Evolutionary conservation across 2,329 filamentous ascomycete genomes (phyloP), one percentile per base, ranked within the genome.

Genomic region (Cucurbitaria berberidis): DNA sequence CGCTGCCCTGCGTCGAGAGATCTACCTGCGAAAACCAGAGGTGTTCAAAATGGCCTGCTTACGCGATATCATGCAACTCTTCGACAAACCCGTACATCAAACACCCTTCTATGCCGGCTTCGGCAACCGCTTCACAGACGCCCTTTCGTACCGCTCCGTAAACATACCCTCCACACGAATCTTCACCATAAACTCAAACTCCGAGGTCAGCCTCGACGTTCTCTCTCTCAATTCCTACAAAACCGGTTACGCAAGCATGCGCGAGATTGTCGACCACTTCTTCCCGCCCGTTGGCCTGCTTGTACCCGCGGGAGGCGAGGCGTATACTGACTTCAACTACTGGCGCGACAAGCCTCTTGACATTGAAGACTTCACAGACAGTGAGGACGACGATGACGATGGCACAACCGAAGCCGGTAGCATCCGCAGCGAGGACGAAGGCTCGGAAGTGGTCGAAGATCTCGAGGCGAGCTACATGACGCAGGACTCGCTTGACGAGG

Each of bases 21-120:
- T 99, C 5, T 99, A 99, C 72, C 82, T 99, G 22, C 86, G 95
- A 47, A 98, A 99, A 74, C 96, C 95, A 0, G 93, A 99, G 71
- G 91, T 99, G 7, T 99, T 99, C 85, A 99, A 99, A 77, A 99
- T 99, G 96, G 92, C 95, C 2, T 99, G 95, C 59, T 79, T 99
- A 18, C 87, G 95, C 35, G 95, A 99, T 73, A 98, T 99, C 64
- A 87, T 93, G 70, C 90, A 88, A 53, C 82, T 99, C 0, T 99
- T 97, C 69, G 88, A 68, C 65, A 67, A 77, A 67, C 64, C 74
- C 49, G 22, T 85, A 0, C 86, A 89, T 22, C 81, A 85, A 36
- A 91, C 88, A 16, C 93, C 95, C 0, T 99, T 99, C 70, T 98
- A 96, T 68, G 96, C 96, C 10, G 95, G 95, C 0, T 99, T 98